Conservation (phyloP, 2,329 filamentous ascomycete species). For the Colletotrichum eleusines region DNA sequence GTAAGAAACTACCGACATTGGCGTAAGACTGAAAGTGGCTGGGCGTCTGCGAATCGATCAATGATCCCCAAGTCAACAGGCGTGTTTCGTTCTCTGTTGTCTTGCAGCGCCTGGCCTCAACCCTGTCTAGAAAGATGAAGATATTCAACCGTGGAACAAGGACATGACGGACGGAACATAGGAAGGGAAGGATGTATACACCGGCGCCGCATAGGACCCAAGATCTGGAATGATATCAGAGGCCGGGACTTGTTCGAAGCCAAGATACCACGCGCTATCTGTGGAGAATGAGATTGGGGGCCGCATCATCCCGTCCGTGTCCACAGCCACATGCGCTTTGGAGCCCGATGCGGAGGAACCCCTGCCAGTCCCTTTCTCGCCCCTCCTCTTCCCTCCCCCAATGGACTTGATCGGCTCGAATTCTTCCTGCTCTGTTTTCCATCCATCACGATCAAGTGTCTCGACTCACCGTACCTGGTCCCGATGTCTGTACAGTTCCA, state of each 20-base stretch:
- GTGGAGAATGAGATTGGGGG: not conserved
- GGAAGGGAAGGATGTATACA: not conserved
- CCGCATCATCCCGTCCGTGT: not conserved
- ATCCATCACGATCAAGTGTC: not conserved
- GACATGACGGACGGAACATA: too few relatives aligned
- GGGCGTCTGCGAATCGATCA: not conserved
- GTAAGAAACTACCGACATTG: slow-evolving; percentile 32
- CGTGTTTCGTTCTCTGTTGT: not conserved
- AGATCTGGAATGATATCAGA: not conserved
- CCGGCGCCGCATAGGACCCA: not conserved
- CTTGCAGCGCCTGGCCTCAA: not conserved
- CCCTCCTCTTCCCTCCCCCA: not conserved
- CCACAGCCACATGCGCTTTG: not conserved
- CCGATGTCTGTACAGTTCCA: not conserved
- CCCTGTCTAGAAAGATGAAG: not conserved
- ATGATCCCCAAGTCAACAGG: not conserved
- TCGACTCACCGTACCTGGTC: not conserved
- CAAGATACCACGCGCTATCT: not conserved
- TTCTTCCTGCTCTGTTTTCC: slow-evolving; percentile 16
- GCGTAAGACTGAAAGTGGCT: not conserved
- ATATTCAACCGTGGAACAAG: not conserved
- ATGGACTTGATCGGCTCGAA: slow-evolving; percentile 26
- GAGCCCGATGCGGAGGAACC: not conserved
- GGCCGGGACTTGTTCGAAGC: not conserved
- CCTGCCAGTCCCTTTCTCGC: not conserved